Evolutionary conservation across 768 basidiomycete species (phyloP).

Genomic region (Psilocybe sp.): DNA sequence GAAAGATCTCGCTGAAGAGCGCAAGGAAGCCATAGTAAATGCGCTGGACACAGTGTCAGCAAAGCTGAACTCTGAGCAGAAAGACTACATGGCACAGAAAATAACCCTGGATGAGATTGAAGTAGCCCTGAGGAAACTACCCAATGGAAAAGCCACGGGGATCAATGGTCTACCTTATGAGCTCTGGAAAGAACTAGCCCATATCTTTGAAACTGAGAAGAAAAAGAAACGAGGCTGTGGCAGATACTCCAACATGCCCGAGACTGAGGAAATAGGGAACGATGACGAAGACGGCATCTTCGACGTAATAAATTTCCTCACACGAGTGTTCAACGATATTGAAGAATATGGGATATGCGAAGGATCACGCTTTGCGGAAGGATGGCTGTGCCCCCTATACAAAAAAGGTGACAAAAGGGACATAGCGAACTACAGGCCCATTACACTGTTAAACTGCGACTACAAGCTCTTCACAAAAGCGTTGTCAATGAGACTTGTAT

Average conservation of each 20-base stretch:
- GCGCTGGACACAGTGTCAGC: not conserved
- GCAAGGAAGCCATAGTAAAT: not conserved
- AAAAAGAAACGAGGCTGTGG: constrained; percentile 14
- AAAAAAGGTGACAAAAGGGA: constrained; percentile 34
- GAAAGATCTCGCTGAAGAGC: too few species aligned
- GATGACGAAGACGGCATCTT: too few species aligned
- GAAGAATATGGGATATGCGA: constrained; percentile 16
- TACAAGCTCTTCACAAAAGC: constrained; percentile 31
- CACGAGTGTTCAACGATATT: constrained; percentile 24
- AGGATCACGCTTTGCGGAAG: constrained; percentile 19
- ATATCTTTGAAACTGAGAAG: too few species aligned
- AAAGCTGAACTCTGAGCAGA: not conserved
- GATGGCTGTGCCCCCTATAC: constrained; percentile 39
- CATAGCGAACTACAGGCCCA: constrained; percentile 35
- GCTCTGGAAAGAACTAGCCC: too few species aligned
- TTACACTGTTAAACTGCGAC: constrained; percentile 34
- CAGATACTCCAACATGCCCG: not conserved
- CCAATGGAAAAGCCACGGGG: not conserved
- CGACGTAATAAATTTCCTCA: constrained; percentile 9
- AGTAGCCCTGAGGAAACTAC: not conserved
- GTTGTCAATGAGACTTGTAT: constrained; percentile 18
- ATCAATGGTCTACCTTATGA: constrained; percentile 13
- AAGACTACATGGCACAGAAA: not conserved
- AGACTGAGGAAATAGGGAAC: not conserved
- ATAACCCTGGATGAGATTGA: not conserved